Base-by-base conservation (phyloP, 345 rosid species). In the Litchi chinensis region DNA sequence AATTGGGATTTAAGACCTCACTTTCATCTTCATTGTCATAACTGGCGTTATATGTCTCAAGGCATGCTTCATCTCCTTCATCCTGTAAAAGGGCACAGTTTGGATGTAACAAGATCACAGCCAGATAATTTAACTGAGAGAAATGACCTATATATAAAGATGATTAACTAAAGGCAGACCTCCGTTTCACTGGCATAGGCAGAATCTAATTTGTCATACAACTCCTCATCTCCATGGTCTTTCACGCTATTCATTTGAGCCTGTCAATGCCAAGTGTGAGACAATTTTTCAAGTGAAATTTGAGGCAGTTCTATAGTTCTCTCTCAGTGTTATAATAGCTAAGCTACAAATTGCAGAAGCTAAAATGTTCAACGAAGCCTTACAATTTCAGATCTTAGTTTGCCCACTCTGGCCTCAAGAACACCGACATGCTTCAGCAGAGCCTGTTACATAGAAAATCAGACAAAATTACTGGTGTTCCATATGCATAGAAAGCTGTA, bases 311-410 rank as follows among this genome's bases (percentile, higher is more conserved):
- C 15, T 40, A 46, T 8, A 10, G 16, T 32, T 70, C 32, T 68
- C 68, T 66, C 32, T 48, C 73, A 32, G 19, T 60, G 28, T 19
- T 32, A 44, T 0, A 48, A 26, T 74, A 24, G 46, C 63, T 19
- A 77, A 26, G 57, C 26, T 68, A 57, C n/a, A 16, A 15, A 52
- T 7, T 50, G 48, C 54, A 54, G 80, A 28, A 78, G 76, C 81
- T 41, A 79, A 76, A 69, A 11, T 10, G 39, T 52, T 10, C 3
- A 65, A 50, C 16, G 73, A 79, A 48, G 78, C 72, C 93, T 83
- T 88, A 95, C 99, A 19, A 95, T 89, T 87, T 93, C 98, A 43
- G 88, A 88, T 91, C 93, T 89, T 71, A 93, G 79, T 81, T 82
- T 84, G 83, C 88, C 93, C 79, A 87, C 91, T 80, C 77, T 91